Percentiles rank a stretch among this genome's conserved stretches.
Evolutionary conservation across 805 yeast genomes (phyloP).

Genomic region (Candida silvicultrix): DNA sequence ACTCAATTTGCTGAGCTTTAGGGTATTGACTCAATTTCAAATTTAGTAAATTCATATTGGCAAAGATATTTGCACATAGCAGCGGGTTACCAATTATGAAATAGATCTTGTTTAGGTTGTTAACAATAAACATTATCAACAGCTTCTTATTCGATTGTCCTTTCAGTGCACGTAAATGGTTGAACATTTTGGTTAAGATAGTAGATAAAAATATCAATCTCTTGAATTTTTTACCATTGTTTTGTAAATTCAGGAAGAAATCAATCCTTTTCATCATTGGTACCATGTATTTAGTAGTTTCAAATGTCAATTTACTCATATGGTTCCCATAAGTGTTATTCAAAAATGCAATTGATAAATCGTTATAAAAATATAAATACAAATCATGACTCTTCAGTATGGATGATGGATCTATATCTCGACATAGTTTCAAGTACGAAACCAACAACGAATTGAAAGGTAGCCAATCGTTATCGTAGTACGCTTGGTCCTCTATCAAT

Average conservation of each 20-base stretch:
- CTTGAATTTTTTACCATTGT: constrained; percentile 37
- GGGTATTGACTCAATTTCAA: constrained; percentile 36
- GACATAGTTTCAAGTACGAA: constrained; percentile 36
- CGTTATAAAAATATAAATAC: constrained; percentile 38
- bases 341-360: constrained; percentile 41
- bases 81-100: constrained; percentile 48
- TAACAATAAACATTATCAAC: constrained; percentile 42
- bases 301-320: constrained; percentile 30
- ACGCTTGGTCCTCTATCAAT: constrained; percentile 21
- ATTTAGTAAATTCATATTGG: constrained; percentile 47
- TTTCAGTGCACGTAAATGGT: constrained; percentile 24
- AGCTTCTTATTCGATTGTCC: constrained; percentile 33
- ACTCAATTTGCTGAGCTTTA: constrained; percentile 40
- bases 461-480: constrained; percentile 29
- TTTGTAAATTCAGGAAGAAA: constrained; percentile 34
- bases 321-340: constrained; percentile 33
- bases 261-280: constrained; percentile 42
- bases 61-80: constrained; percentile 54
- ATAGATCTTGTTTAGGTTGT: constrained; percentile 44
- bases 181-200: constrained; percentile 19
- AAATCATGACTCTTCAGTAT: constrained; percentile 48
- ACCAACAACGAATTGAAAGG: constrained; percentile 39
- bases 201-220: constrained; percentile 21
- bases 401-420: constrained; percentile 54
- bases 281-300: constrained; percentile 32